These are phyloP conservation scores for Apiospora saccharicola DNA, from an alignment of 2,329 filamentous ascomycete species.

Conservation along the genomic window DNA sequence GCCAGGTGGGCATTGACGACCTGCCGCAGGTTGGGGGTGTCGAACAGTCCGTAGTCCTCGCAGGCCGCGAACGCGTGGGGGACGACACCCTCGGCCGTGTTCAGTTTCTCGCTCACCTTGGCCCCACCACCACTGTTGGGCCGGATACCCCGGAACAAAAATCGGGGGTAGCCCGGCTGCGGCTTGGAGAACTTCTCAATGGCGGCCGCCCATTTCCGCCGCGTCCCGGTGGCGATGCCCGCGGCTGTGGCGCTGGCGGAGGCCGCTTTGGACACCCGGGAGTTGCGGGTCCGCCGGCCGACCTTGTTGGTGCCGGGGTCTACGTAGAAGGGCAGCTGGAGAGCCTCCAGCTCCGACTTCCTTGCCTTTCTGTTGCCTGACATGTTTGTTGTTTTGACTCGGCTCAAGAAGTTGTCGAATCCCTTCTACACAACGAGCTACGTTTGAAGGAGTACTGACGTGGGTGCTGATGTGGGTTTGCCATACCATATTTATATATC, in stretches of 20 bases:
- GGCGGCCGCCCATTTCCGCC: not conserved
- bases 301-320: not conserved
- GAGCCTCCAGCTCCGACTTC: not conserved
- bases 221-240: rapidly evolving
- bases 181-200: not conserved
- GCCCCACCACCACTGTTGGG: not conserved
- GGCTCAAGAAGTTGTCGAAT: not conserved
- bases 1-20: not conserved
- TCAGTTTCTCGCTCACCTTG: not conserved
- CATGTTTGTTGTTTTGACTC: not conserved
- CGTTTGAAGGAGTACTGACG: no score
- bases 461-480: no score
- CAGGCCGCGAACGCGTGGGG: not conserved
- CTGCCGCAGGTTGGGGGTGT: slow-evolving; percentile 11
- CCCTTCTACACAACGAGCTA: not conserved
- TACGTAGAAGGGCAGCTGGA: not conserved
- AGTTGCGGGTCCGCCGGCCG: not conserved
- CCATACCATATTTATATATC: not conserved
- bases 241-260: not conserved
- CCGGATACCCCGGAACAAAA: not conserved
- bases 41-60: not conserved
- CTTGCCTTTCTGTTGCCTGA: not conserved
- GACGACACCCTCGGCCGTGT: not conserved
- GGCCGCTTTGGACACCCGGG: not conserved
- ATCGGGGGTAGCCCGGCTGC: not conserved